Evolutionary conservation across 176 grass and related monocot species (phyloP).

Genomic region (Typha latifolia): DNA sequence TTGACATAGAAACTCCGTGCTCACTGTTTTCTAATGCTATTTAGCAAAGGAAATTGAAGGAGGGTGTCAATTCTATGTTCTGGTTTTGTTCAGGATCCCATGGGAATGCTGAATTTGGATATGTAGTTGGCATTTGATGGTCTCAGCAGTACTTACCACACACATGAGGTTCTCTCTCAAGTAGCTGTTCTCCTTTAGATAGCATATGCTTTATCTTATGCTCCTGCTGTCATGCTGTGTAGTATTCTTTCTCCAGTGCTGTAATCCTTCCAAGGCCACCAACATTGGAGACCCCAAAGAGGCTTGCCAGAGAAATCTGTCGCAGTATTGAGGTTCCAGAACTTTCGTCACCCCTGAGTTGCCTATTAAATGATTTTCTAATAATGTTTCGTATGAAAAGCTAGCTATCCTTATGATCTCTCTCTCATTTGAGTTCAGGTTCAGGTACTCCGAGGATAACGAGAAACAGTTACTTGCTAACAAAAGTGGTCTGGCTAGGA

Average conservation of each 20-base stretch:
- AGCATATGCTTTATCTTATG: too few species aligned
- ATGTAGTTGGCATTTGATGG: background rate
- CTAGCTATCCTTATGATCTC: too few species aligned
- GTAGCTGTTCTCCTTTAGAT: background rate
- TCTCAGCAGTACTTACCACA: background rate
- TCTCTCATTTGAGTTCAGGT: background rate
- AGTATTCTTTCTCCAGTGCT: too few species aligned
- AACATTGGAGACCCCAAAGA: conserved; percentile 76
- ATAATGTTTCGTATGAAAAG: background rate
- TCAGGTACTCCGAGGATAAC: conserved; percentile 74
- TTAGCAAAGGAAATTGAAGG: background rate
- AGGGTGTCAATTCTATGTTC: background rate
- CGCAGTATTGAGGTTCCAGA: conserved; percentile 82
- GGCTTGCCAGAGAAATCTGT: conserved; percentile 79
- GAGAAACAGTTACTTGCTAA: conserved; percentile 77
- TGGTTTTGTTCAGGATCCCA: background rate
- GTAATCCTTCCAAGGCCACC: conserved; percentile 21
- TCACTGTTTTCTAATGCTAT: conserved; percentile 20
- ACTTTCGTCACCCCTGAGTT: conserved; percentile 85
- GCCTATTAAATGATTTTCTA: background rate
- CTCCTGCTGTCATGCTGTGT: too few species aligned
- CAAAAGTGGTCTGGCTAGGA: conserved; percentile 59
- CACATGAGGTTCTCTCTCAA: background rate
- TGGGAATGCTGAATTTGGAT: background rate
- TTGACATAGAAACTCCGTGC: conserved; percentile 20